These are phyloP conservation scores for Kluyveromyces wickerhamii DNA, from an alignment of 805 yeast genomes.

Conservation along the genomic window DNA sequence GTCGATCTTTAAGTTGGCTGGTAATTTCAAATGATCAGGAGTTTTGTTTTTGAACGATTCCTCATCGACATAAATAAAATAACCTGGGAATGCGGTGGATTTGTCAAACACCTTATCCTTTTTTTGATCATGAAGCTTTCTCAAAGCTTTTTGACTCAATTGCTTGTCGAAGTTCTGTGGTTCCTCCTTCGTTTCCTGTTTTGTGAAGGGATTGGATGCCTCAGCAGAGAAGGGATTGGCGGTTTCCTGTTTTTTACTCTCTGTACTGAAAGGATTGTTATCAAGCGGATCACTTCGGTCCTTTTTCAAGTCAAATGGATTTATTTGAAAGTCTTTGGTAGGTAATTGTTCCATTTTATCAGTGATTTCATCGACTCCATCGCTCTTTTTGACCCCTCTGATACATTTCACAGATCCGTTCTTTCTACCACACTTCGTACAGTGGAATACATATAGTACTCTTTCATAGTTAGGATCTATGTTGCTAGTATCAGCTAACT, in stretches of 20 bases:
- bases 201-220: constrained; percentile 19
- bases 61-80: constrained; percentile 59
- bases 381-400: constrained; percentile 57
- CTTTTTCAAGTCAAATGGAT: constrained; percentile 26
- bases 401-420: constrained; percentile 68
- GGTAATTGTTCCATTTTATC: constrained; percentile 35
- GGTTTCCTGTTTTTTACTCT: constrained; percentile 26
- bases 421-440: constrained; percentile 63
- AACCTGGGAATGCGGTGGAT: constrained; percentile 46
- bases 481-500: constrained; percentile 10
- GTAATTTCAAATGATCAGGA: constrained; percentile 38
- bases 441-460: constrained; percentile 70
- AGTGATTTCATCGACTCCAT: constrained; percentile 33
- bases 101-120: constrained; percentile 17
- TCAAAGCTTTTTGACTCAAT: constrained; percentile 21
- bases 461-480: constrained; percentile 63
- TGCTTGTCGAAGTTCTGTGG: constrained; percentile 12
- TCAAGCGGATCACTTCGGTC: constrained; percentile 23
- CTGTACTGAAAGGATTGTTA: constrained; percentile 14
- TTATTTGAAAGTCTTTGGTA: constrained; percentile 34
- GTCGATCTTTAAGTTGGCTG: constrained; percentile 49
- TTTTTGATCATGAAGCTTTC: constrained; percentile 24
- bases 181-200: constrained; percentile 19
- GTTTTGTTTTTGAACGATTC: constrained; percentile 54
- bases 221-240: constrained; percentile 32